Evolutionary conservation across 345 rosid species (phyloP).

Genomic region (Trapa incisa): DNA sequence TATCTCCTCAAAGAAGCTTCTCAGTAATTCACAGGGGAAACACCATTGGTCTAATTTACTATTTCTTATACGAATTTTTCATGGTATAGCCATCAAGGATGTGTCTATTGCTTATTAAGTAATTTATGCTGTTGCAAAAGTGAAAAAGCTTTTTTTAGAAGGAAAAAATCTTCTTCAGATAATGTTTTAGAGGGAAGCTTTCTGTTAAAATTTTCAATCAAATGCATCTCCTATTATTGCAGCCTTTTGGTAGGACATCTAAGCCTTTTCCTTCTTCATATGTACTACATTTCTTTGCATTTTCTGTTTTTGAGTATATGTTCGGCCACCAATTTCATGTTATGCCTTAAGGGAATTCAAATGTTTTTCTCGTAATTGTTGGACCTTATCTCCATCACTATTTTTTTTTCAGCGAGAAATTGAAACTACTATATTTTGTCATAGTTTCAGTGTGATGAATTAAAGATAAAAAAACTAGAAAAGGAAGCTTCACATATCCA

Average conservation of each 20-base stretch:
- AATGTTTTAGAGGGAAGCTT: neutral
- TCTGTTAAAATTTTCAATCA: neutral
- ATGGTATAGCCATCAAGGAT: neutral
- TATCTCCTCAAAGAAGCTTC: constrained; percentile 13
- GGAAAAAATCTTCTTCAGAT: neutral
- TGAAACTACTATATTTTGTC: neutral
- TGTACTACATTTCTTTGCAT: neutral
- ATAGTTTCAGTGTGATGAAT: neutral
- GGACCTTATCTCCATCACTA: neutral
- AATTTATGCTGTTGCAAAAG: no score
- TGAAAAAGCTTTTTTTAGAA: neutral
- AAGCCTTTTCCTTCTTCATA: neutral
- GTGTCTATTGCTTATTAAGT: neutral
- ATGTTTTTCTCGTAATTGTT: neutral
- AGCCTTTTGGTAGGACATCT: neutral
- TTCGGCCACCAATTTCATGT: neutral
- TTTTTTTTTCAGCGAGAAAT: neutral
- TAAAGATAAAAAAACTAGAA: neutral
- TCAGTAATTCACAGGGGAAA: neutral
- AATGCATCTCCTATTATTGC: neutral
- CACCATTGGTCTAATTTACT: neutral
- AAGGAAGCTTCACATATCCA: neutral
- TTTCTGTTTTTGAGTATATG: neutral
- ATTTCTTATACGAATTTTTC: neutral
- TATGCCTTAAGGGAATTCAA: neutral